Evolutionary conservation across 179 eudicot species (phyloP).

Genomic region (Sideroxylon spinosum): DNA sequence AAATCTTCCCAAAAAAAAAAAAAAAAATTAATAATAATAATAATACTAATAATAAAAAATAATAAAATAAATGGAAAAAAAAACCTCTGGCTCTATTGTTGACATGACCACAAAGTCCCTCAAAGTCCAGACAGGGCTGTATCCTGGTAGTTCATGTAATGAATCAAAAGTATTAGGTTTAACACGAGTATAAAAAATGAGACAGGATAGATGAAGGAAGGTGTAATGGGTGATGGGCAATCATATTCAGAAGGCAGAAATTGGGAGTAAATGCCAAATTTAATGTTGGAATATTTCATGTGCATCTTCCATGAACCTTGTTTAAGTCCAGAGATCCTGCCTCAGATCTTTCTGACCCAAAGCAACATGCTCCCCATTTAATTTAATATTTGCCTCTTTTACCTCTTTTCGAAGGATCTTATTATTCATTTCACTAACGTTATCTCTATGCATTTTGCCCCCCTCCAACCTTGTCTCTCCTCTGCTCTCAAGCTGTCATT

Average conservation of each 20-base stretch:
- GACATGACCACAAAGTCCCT: constrained; percentile 22
- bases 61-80: too few species aligned
- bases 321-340: not conserved
- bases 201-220: too few species aligned
- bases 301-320: constrained; percentile 9
- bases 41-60: too few species aligned
- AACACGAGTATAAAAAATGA: too few species aligned
- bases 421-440: too few species aligned
- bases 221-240: constrained; percentile 24
- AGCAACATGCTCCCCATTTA: not conserved
- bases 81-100: too few species aligned
- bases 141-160: not conserved
- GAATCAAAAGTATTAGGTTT: too few species aligned
- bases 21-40: too few species aligned
- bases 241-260: not conserved
- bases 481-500: too few species aligned
- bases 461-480: too few species aligned
- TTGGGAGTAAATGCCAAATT: constrained; percentile 20
- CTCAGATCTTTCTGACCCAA: not conserved
- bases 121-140: constrained; percentile 22
- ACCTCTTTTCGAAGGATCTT: not conserved
- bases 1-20: too few species aligned
- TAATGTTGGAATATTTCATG: constrained; percentile 28
- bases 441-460: too few species aligned
- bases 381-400: not conserved